Evolutionary conservation across 768 basidiomycete genomes (phyloP).

Genomic region (Hortiboletus flavorubellus): DNA sequence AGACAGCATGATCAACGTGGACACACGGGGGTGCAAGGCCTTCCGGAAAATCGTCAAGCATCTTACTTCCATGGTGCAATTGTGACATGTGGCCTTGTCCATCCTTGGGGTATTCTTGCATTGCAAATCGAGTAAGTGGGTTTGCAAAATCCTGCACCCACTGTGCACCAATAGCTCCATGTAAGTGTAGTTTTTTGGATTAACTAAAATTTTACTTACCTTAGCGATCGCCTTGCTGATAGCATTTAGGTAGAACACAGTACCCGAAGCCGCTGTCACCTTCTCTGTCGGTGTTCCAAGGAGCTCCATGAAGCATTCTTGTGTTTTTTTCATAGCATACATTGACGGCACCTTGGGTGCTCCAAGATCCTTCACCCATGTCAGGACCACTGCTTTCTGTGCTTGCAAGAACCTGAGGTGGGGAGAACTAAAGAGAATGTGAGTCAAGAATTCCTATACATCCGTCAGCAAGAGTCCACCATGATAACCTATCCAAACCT

Average conservation of each 20-base stretch:
- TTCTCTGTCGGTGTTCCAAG: constrained; percentile 25
- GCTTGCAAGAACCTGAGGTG: constrained; percentile 26
- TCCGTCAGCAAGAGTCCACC: not conserved
- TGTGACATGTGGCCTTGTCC: constrained; percentile 15
- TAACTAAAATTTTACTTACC: constrained; percentile 5
- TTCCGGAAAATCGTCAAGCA: constrained; percentile 27
- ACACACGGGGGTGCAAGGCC: constrained; percentile 24
- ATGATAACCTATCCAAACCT: not conserved
- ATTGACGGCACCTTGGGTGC: constrained; percentile 27
- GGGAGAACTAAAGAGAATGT: constrained; percentile 31
- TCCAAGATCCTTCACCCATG: constrained; percentile 28
- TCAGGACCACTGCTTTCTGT: constrained; percentile 28
- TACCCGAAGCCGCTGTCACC: constrained; percentile 17
- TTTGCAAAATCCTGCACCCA: constrained; percentile 20
- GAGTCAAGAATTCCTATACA: constrained; percentile 29
- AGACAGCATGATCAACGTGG: constrained; percentile 10
- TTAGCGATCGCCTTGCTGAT: constrained; percentile 13
- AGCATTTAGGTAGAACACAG: constrained; percentile 27
- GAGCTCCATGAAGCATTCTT: constrained; percentile 13
- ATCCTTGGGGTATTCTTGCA: constrained; percentile 30
- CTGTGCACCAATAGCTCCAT: no score
- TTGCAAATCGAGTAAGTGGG: constrained; percentile 14
- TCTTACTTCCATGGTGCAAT: constrained; percentile 28
- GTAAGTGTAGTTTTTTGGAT: no score
- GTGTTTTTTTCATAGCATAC: constrained; percentile 20